Evolutionary conservation across 768 basidiomycete species (phyloP).

Genomic region (Suillus sp.): DNA sequence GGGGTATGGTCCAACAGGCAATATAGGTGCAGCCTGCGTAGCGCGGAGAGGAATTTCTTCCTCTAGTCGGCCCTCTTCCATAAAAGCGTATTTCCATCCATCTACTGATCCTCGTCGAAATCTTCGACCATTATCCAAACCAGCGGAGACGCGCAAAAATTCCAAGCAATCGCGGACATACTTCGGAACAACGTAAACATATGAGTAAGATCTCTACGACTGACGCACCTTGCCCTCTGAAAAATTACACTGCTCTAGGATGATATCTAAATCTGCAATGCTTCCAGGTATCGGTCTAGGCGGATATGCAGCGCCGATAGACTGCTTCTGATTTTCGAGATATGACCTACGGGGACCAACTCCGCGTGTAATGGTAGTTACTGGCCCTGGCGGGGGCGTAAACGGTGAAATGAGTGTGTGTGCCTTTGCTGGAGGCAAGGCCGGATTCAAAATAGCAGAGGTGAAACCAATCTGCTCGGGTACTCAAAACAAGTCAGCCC

Average conservation of each 20-base stretch:
- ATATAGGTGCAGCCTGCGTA: constrained; percentile 21
- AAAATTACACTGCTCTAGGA: constrained; percentile 88
- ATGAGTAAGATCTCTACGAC: background rate
- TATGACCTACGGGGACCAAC: constrained; percentile 77
- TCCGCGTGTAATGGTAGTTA: constrained; percentile 55
- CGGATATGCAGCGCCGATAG: constrained; percentile 73
- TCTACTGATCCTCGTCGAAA: constrained; percentile 71
- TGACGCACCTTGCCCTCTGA: constrained; percentile 61
- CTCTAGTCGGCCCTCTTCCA: constrained; percentile 44
- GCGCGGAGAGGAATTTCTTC: constrained; percentile 13
- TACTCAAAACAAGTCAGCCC: constrained; percentile 41
- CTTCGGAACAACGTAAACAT: constrained; percentile 37
- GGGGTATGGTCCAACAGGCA: constrained; percentile 24
- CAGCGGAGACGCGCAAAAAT: constrained; percentile 81
- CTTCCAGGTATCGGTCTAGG: constrained; percentile 81
- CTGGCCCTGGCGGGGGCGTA: constrained; percentile 43
- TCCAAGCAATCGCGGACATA: constrained; percentile 97
- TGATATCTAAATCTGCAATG: constrained; percentile 84
- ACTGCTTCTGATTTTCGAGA: constrained; percentile 61
- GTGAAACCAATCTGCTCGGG: constrained; percentile 63
- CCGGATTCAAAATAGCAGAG: constrained; percentile 63
- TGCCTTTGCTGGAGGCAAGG: constrained; percentile 53
- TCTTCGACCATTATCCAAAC: constrained; percentile 76
- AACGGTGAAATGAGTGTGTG: constrained; percentile 51
- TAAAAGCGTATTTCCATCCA: constrained; percentile 81